Evolutionary conservation across 169 alveolate genomes (phyloP).

Genomic region (Plasmodium chabaudi): DNA sequence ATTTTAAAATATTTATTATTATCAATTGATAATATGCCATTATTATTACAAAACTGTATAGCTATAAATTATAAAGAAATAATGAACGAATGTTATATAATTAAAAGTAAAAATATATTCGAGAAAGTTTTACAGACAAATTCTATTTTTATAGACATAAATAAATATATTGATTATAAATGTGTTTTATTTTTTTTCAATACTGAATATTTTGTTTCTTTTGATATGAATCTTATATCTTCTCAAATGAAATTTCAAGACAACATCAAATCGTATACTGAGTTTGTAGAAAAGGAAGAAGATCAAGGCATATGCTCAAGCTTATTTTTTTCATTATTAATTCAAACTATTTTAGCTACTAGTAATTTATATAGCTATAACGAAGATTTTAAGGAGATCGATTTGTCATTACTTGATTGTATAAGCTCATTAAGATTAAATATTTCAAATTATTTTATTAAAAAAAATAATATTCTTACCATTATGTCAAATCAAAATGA

Average conservation of each 20-base stretch:
- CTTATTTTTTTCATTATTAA: slow-evolving; percentile 26
- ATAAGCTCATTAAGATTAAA: slow-evolving; percentile 15
- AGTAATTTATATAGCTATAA: slow-evolving; percentile 57
- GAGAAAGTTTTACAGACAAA: slow-evolving; percentile 45
- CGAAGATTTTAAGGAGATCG: slow-evolving; percentile 23
- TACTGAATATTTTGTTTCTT: slow-evolving; percentile 2
- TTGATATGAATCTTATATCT: background rate
- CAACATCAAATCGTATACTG: background rate
- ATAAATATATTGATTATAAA: slow-evolving; percentile 36
- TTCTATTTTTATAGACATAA: slow-evolving; percentile 33
- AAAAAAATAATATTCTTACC: slow-evolving; percentile 17
- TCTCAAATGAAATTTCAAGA: background rate
- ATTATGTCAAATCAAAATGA: slow-evolving; percentile 1
- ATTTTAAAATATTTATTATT: slow-evolving; percentile 30
- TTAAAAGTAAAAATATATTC: slow-evolving; percentile 51
- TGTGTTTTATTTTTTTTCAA: slow-evolving; percentile 38
- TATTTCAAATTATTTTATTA: slow-evolving; percentile 34
- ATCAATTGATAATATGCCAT: slow-evolving; percentile 65
- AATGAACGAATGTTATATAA: slow-evolving; percentile 43
- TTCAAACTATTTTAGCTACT: slow-evolving; percentile 41
- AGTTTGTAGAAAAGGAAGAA: slow-evolving; percentile 1
- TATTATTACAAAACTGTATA: slow-evolving; percentile 56
- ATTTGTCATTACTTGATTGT: slow-evolving; percentile 24
- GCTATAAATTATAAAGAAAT: slow-evolving; percentile 35
- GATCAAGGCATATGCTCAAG: background rate